phyloP scores from a whole-genome alignment of 2,329 filamentous ascomycete species.

The Cercospora zeina region DNA sequence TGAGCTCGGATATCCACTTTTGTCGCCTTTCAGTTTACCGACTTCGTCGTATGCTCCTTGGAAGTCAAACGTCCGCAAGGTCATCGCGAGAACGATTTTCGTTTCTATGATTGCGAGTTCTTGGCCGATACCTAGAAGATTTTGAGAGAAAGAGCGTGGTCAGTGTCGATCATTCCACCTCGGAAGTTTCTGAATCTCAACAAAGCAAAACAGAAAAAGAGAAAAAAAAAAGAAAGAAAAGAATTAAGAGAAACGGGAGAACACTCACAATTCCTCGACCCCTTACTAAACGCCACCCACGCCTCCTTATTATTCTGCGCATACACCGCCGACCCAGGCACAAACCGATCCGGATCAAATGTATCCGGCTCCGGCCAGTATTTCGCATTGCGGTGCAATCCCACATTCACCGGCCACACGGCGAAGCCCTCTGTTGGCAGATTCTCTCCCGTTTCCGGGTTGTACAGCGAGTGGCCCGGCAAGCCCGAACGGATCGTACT shows the following conservation, averaged over 20 bases:
- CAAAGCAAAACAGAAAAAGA: background rate
- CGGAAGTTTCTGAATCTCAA: too few relatives aligned
- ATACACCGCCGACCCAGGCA: slow-evolving; percentile 40
- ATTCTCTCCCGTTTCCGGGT: slow-evolving; percentile 47
- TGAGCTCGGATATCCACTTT: slow-evolving; percentile 39
- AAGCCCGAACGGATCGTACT: slow-evolving; percentile 44
- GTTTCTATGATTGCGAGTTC: slow-evolving; percentile 57
- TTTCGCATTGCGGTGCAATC: slow-evolving; percentile 41
- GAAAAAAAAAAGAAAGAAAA: background rate
- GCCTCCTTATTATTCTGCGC: slow-evolving; percentile 46
- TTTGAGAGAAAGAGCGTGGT: background rate
- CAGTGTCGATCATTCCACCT: background rate
- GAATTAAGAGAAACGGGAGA: too few relatives aligned
- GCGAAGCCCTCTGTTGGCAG: slow-evolving; percentile 50
- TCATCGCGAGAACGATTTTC: slow-evolving; percentile 53
- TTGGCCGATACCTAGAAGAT: slow-evolving; percentile 49
- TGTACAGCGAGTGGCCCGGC: slow-evolving; percentile 43
- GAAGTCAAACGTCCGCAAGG: slow-evolving; percentile 54
- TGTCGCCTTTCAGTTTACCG: slow-evolving; percentile 39
- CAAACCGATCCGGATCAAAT: slow-evolving; percentile 54
- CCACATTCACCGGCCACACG: slow-evolving; percentile 46
- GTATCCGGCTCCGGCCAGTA: slow-evolving; percentile 42
- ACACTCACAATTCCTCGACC: slow-evolving; percentile 54
- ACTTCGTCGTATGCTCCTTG: slow-evolving; percentile 43
- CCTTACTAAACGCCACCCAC: slow-evolving; percentile 58